Percentiles rank a stretch among this genome's conserved stretches.
Conservation (phyloP, 805 yeast species). For the Candida arabinofermentans region DNA sequence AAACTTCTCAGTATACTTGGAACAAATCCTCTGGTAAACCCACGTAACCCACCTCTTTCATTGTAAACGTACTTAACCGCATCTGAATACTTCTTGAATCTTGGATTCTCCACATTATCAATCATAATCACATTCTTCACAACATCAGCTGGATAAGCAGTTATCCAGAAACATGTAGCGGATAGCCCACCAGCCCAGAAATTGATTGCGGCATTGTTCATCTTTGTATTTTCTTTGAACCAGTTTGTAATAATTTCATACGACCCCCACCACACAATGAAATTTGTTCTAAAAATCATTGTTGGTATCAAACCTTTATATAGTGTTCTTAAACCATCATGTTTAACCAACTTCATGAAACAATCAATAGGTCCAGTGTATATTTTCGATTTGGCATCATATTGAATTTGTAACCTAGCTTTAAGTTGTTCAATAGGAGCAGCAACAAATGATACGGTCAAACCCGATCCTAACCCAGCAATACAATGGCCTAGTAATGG, state of each 20-base stretch:
- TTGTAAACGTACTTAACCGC: constrained; percentile 68
- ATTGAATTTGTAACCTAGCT: constrained; percentile 86
- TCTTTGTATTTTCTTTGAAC: constrained; percentile 58
- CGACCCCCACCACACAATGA: constrained; percentile 92
- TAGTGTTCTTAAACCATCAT: constrained; percentile 66
- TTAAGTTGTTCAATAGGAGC: constrained; percentile 91
- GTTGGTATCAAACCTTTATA: constrained; percentile 85
- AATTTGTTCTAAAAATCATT: constrained; percentile 81
- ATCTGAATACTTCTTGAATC: constrained; percentile 63
- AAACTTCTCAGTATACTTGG: constrained; percentile 80
- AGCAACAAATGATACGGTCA: constrained; percentile 93
- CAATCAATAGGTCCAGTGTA: constrained; percentile 84
- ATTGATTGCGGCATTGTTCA: constrained; percentile 69
- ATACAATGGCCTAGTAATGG: constrained; percentile 72
- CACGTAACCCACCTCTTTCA: constrained; percentile 55
- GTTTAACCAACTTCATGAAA: constrained; percentile 49
- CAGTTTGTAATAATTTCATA: constrained; percentile 73
- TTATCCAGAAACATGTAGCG: constrained; percentile 84
- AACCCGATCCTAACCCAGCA: constrained; percentile 81
- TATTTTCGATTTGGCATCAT: constrained; percentile 63
- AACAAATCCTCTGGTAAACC: constrained; percentile 76
- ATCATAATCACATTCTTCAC: constrained; percentile 83
- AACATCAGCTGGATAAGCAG: constrained; percentile 87
- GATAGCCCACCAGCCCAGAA: constrained; percentile 91
- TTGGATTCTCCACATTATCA: constrained; percentile 68